Conservation (phyloP, 257 asterid species). For the Petunia secreta region DNA sequence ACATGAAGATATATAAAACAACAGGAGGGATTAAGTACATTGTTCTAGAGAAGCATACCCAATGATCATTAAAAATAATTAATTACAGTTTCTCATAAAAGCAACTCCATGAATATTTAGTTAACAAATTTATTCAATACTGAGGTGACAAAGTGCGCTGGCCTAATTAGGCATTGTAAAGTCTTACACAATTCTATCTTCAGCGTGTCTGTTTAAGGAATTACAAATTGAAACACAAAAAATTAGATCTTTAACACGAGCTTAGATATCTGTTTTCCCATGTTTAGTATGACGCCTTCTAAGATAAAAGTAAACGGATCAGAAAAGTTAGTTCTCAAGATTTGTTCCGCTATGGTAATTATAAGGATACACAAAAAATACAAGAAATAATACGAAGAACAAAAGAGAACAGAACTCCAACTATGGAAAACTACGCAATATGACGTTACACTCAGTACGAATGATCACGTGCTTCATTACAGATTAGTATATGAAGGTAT, state of each 20-base stretch:
- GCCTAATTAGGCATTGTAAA: neutral
- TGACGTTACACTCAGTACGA: neutral
- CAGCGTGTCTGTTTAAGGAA: neutral
- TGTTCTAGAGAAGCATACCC: neutral
- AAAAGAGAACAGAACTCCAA: neutral
- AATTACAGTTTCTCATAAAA: constrained; percentile 12
- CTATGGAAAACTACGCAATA: neutral
- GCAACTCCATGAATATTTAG: constrained; percentile 5
- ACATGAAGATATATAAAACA: constrained; percentile 22
- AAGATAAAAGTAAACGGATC: neutral
- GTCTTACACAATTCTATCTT: neutral
- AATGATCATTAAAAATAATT: neutral
- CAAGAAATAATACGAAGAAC: neutral
- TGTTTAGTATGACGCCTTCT: neutral
- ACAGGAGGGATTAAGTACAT: constrained; percentile 5
- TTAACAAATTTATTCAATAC: neutral
- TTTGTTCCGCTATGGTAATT: neutral
- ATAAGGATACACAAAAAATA: neutral
- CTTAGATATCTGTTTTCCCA: constrained; percentile 13
- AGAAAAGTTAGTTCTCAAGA: neutral
- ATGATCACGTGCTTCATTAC: neutral
- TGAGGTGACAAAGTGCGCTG: neutral
- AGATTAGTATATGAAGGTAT: neutral
- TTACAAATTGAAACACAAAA: neutral
- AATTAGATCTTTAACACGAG: neutral